Percentiles rank a stretch among this genome's conserved stretches.
These are phyloP conservation scores for Plantago elongata DNA, from an alignment of 257 asterid genomes.

Conservation along the genomic window DNA sequence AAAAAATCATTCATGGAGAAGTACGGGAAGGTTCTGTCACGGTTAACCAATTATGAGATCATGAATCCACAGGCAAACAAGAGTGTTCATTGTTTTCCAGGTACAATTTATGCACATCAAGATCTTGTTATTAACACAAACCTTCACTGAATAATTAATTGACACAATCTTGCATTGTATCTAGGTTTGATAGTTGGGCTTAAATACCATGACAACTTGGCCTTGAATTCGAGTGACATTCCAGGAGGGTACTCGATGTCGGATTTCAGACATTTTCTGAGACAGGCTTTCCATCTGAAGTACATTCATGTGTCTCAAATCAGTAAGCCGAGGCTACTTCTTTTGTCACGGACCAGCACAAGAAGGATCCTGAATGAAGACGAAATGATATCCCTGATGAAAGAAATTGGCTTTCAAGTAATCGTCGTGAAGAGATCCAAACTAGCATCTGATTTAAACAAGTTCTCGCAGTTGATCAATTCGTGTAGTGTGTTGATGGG, in stretches of 20 bases:
- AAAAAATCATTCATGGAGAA: conserved; percentile 40
- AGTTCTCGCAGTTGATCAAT: conserved; percentile 33
- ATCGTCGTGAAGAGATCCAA: conserved; percentile 31
- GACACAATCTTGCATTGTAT: background rate
- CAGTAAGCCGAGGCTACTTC: conserved; percentile 35
- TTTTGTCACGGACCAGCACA: conserved; percentile 42
- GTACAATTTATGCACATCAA: conserved; percentile 14
- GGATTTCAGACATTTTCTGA: conserved; percentile 30
- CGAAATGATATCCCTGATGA: conserved; percentile 29
- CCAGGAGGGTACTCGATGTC: conserved; percentile 45
- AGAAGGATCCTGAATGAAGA: conserved; percentile 37
- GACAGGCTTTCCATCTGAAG: conserved; percentile 25
- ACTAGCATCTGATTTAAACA: conserved; percentile 37
- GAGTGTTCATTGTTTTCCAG: conserved; percentile 50
- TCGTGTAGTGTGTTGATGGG: conserved; percentile 54
- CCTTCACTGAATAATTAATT: background rate
- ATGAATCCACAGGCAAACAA: conserved; percentile 35
- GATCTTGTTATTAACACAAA: background rate
- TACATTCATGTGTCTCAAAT: conserved; percentile 22
- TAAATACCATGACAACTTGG: conserved; percentile 63
- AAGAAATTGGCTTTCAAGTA: conserved; percentile 39
- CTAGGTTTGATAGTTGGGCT: conserved; percentile 69
- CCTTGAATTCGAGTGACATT: conserved; percentile 28
- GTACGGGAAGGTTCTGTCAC: conserved; percentile 35
- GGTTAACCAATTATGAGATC: conserved; percentile 32